Evolutionary conservation across 2,329 filamentous ascomycete species (phyloP).

Genomic region (Penicillium corylophilum): DNA sequence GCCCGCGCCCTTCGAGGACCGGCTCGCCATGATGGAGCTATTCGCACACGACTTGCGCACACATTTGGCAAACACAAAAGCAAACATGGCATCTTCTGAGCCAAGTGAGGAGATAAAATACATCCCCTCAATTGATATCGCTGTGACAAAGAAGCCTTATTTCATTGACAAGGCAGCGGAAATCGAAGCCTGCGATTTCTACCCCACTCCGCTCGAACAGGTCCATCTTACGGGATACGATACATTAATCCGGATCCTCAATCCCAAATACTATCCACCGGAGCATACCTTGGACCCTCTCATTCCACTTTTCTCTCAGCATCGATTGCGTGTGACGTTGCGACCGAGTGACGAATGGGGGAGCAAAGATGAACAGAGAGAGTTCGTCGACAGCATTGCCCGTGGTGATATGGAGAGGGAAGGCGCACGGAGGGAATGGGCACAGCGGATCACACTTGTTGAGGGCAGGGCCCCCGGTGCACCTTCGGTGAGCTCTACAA

Average conservation of each 20-base stretch:
- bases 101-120: background rate
- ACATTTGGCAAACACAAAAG: slow-evolving; percentile 21
- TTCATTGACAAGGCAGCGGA: slow-evolving; percentile 49
- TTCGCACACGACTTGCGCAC: slow-evolving; percentile 46
- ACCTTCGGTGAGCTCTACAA: slow-evolving; percentile 45
- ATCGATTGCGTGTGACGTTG: slow-evolving; percentile 47
- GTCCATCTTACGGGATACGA: slow-evolving; percentile 51
- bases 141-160: slow-evolving; percentile 49
- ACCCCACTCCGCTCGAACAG: slow-evolving; percentile 41
- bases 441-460: slow-evolving; percentile 42
- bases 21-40: slow-evolving; percentile 50
- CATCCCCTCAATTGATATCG: slow-evolving; percentile 45
- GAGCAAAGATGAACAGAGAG: slow-evolving; percentile 37
- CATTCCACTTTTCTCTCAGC: slow-evolving; percentile 42
- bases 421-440: slow-evolving; percentile 45
- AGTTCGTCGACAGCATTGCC: slow-evolving; percentile 38
- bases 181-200: slow-evolving; percentile 40
- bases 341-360: slow-evolving; percentile 44
- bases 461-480: slow-evolving; percentile 38
- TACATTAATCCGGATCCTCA: slow-evolving; percentile 50
- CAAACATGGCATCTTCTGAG: background rate
- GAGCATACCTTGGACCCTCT: slow-evolving; percentile 44
- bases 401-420: slow-evolving; percentile 37
- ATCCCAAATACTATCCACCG: slow-evolving; percentile 51
- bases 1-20: slow-evolving; percentile 49